Conservation (phyloP, 768 basidiomycete species). For the Pisolithus sp. region DNA sequence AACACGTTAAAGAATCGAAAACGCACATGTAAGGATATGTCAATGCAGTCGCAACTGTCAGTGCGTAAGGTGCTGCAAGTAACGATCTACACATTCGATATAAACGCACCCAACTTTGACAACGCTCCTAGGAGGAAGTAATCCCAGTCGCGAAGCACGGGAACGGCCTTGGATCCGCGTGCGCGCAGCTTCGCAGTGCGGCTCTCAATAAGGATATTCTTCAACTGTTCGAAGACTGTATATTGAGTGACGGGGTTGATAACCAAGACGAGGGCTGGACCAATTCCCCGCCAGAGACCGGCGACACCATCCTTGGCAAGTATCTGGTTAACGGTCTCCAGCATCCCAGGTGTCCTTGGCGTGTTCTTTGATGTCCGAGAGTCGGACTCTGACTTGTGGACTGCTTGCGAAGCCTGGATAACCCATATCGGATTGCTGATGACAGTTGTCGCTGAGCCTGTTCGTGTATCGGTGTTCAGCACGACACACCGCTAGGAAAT, state of each 20-base stretch:
- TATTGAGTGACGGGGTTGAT: conserved; percentile 94
- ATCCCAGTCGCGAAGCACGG: conserved; percentile 73
- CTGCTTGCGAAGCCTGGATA: conserved; percentile 85
- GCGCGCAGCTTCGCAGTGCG: conserved; percentile 50
- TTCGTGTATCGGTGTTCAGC: background rate
- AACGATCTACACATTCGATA: background rate
- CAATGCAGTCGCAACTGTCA: conserved; percentile 42
- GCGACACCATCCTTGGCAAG: conserved; percentile 61
- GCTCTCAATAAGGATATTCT: conserved; percentile 68
- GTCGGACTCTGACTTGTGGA: conserved; percentile 42
- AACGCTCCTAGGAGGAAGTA: conserved; percentile 93
- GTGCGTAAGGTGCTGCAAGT: background rate
- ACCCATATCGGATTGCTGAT: conserved; percentile 97
- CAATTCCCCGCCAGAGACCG: conserved; percentile 92
- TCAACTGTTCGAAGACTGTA: conserved; percentile 91
- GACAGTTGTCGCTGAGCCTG: conserved; percentile 84
- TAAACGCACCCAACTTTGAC: conserved; percentile 69
- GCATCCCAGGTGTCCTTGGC: conserved; percentile 52
- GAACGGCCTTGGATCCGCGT: conserved; percentile 38
- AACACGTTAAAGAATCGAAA: background rate
- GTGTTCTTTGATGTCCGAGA: conserved; percentile 33
- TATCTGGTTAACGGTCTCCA: conserved; percentile 65
- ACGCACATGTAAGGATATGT: conserved; percentile 76
- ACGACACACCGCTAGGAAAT: background rate
- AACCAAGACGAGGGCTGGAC: conserved; percentile 89